Percentiles rank a stretch among this genome's conserved stretches.
phyloP scores from a whole-genome alignment of 2,329 filamentous ascomycete genomes.

The Bipolaris oryzae region DNA sequence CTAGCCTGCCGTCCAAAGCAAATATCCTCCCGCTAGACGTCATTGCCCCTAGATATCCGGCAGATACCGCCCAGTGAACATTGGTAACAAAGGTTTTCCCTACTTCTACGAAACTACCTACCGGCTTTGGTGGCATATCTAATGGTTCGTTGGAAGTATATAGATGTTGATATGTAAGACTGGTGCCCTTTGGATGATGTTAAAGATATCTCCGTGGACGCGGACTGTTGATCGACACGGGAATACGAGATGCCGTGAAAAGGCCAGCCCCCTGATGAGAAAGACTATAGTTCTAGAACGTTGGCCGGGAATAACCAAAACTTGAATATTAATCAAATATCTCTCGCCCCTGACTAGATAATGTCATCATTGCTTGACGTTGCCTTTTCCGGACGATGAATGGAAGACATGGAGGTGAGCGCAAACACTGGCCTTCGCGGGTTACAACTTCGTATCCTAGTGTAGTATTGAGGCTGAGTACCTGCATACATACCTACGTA shows the following conservation, averaged over 20 bases:
- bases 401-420: neutral
- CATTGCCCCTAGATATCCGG: slow-evolving; percentile 1
- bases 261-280: neutral
- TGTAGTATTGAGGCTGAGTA: neutral
- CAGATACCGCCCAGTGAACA: neutral
- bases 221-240: neutral
- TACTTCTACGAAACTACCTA: neutral
- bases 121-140: neutral
- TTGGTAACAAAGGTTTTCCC: neutral
- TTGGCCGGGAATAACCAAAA: neutral
- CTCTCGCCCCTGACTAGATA: neutral
- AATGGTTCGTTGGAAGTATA: neutral
- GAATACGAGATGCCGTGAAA: neutral
- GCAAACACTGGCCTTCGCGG: neutral
- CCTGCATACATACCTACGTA: too few relatives aligned
- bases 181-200: neutral
- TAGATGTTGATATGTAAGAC: neutral
- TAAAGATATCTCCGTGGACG: neutral
- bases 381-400: neutral
- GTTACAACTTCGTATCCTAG: neutral
- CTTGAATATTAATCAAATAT: neutral
- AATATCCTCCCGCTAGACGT: slow-evolving; percentile 8
- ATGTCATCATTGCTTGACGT: neutral
- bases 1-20: slow-evolving; percentile 1
- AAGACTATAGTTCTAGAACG: neutral